Evolutionary conservation across 139 green algal species (phyloP).

Genomic region (Raphidocelis subcapitata): DNA sequence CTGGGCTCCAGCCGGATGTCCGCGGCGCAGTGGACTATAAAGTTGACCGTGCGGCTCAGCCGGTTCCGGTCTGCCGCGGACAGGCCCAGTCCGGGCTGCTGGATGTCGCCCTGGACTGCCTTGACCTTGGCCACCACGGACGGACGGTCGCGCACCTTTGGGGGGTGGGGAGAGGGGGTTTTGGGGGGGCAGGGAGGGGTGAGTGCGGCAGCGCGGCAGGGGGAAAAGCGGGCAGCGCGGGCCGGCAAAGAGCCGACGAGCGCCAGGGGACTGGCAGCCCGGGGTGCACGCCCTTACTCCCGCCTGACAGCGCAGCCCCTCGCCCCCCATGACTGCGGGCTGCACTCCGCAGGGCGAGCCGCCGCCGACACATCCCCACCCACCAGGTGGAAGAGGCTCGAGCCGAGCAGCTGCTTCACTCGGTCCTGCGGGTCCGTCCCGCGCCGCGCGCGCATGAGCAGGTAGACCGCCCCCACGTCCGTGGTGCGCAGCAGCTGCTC

Average conservation of each 20-base stretch:
- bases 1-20: constrained; percentile 53
- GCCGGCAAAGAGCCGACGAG: too few species aligned
- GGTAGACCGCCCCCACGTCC: constrained; percentile 29
- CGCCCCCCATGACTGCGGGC: too few species aligned
- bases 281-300: too few species aligned
- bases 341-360: too few species aligned
- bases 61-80: not conserved
- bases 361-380: too few species aligned
- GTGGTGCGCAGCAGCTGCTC: constrained; percentile 46
- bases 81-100: constrained; percentile 16
- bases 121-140: constrained; percentile 3
- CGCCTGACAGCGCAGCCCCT: too few species aligned
- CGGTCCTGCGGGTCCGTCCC: constrained; percentile 11
- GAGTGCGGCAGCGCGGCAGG: too few species aligned
- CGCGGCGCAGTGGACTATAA: constrained; percentile 33
- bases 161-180: too few species aligned
- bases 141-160: constrained; percentile 11
- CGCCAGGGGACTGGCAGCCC: too few species aligned
- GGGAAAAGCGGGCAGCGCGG: too few species aligned
- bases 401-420: constrained; percentile 13
- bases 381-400: constrained; percentile 25
- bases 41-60: constrained; percentile 1
- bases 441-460: constrained; percentile 27
- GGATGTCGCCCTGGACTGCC: constrained; percentile 25
- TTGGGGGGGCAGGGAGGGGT: too few species aligned